Conservation (phyloP, 1,139 yeast species). For the Yamadazyma pseudoaaseri region DNA sequence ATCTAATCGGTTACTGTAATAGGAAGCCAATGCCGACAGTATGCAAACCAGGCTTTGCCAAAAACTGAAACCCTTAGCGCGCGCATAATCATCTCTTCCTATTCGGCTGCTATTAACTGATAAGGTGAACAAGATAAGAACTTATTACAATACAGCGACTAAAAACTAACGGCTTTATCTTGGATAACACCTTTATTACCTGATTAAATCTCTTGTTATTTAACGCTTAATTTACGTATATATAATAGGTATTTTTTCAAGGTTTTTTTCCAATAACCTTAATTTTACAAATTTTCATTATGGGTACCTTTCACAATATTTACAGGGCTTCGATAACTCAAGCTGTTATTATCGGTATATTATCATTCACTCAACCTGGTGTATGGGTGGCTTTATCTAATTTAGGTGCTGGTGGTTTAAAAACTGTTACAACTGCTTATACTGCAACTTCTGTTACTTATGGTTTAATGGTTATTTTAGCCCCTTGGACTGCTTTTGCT, state of each 20-base stretch:
- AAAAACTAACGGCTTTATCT: too few relatives aligned
- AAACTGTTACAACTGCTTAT: conserved; percentile 14
- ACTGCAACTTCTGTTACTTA: conserved; percentile 14
- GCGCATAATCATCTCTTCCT: background rate
- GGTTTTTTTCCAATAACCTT: background rate
- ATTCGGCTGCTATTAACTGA: too few relatives aligned
- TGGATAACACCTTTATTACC: too few relatives aligned
- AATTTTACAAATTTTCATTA: background rate
- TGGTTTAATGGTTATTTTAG: conserved; percentile 18
- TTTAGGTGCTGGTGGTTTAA: conserved; percentile 23
- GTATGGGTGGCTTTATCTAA: conserved; percentile 18
- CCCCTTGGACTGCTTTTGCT: conserved; percentile 17
- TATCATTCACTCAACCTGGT: conserved; percentile 24
- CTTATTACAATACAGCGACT: too few relatives aligned
- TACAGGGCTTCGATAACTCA: conserved; percentile 12
- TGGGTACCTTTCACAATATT: background rate
- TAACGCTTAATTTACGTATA: too few relatives aligned
- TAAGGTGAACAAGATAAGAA: too few relatives aligned
- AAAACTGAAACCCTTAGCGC: background rate
- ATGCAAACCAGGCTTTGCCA: background rate
- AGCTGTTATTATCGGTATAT: conserved; percentile 19
- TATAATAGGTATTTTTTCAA: too few relatives aligned
- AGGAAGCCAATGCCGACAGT: too few relatives aligned
- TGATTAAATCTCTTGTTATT: too few relatives aligned
- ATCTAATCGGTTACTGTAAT: too few relatives aligned